Evolutionary conservation across 2,329 filamentous ascomycete species (phyloP), one percentile per base, ranked within the genome.

Genomic region (Stylonectria norvegica): DNA sequence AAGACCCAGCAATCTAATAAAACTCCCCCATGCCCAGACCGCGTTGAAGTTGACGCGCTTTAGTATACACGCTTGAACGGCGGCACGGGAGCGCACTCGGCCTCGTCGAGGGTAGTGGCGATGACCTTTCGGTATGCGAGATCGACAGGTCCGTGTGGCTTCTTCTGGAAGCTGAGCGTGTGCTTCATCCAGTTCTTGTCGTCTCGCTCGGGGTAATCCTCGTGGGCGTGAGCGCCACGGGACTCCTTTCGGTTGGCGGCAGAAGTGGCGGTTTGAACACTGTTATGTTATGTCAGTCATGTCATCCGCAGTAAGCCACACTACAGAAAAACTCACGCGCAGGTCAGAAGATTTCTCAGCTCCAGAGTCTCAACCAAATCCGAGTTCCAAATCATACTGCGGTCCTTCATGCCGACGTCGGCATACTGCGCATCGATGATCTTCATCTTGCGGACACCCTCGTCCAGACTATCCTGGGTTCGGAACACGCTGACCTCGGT

Each of bases 341-440:
- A 97, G 61, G 93, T 97, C 64, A 98, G 74, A 61, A 98, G 70
- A 70, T 98, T 98, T 62, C 90, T 81, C 62, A 97, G 76, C 72
- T 98, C 93, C 41, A 98, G 81, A 6, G 91, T 95, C 78, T 97
- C 91, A 48, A 95, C 89, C 27, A 97, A 81, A 63, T 97, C 91
- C 17, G 87, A 89, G 82, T 97, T 97, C 91, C 91, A 97, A 75
- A 97, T 97, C 91, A 97, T 96, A 78, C 88, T 94, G 69, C 93
- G 86, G 70, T 97, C 91, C 81, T 95, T 95, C 73, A 88, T 96
- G 61, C 89, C 88, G 56, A 97, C 85, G 62, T 96, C 76, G 57
- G 76, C 70, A 72, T 86, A 97, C 59, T 75, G 78, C 57, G 78
- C 69, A 66, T 97, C 91, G 56, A 97, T 88, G 55, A 89, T 82